Evolutionary conservation across 768 basidiomycete species (phyloP).

Genomic region (Termitomyces sp.): DNA sequence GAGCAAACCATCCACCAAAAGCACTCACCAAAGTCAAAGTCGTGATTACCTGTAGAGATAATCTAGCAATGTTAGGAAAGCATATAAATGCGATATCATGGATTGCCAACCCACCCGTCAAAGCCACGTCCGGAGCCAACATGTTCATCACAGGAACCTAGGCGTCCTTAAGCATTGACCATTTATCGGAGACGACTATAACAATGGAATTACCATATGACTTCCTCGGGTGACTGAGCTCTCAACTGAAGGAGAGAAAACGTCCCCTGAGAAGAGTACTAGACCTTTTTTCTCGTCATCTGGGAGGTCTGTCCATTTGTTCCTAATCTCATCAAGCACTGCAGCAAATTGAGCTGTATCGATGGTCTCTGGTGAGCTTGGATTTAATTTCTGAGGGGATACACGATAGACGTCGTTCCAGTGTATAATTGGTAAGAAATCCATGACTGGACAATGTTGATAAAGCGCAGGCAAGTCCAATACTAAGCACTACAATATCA

Average conservation of each 20-base stretch:
- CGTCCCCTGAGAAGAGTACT: conserved; percentile 82
- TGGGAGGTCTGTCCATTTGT: conserved; percentile 41
- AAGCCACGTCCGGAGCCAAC: conserved; percentile 71
- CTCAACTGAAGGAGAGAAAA: conserved; percentile 84
- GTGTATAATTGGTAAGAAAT: conserved; percentile 44
- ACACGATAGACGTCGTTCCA: conserved; percentile 87
- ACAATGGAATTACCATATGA: conserved; percentile 60
- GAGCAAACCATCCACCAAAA: conserved; percentile 44
- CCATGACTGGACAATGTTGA: neutral
- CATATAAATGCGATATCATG: neutral
- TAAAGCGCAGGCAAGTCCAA: neutral
- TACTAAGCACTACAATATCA: neutral
- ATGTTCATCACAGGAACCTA: conserved; percentile 85
- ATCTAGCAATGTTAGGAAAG: neutral
- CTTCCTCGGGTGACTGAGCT: conserved; percentile 84
- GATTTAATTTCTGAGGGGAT: conserved; percentile 59
- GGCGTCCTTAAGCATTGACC: neutral
- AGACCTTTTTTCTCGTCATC: conserved; percentile 65
- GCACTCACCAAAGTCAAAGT: conserved; percentile 86
- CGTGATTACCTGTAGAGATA: conserved; percentile 68
- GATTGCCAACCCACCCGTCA: conserved; percentile 56
- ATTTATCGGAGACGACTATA: neutral
- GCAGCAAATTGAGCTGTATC: conserved; percentile 85
- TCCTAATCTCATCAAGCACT: conserved; percentile 56
- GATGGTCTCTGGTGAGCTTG: conserved; percentile 55